Conservation (phyloP, 495 filamentous ascomycete species). For the Penicillium steckii region DNA sequence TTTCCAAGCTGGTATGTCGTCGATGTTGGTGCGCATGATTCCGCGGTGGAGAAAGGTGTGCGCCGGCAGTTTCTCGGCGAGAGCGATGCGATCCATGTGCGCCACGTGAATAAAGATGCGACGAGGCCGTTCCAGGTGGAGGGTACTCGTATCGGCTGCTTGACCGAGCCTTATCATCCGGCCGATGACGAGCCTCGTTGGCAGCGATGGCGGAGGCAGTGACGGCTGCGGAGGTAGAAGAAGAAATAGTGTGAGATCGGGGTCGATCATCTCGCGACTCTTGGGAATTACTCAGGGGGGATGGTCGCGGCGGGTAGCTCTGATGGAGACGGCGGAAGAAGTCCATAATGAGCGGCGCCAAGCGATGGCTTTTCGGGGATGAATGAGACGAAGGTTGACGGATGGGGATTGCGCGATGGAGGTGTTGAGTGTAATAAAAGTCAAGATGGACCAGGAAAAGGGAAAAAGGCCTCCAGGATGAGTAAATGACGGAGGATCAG, state of each 20-base stretch:
- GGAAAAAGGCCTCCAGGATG: background rate
- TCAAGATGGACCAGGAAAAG: slow-evolving; percentile 8
- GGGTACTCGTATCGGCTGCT: slow-evolving; percentile 26
- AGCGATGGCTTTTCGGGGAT: background rate
- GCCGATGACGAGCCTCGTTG: slow-evolving; percentile 22
- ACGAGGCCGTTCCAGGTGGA: slow-evolving; percentile 8
- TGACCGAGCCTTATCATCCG: slow-evolving; percentile 29
- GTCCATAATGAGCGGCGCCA: slow-evolving; percentile 14
- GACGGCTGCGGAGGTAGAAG: slow-evolving; percentile 16
- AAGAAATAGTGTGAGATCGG: slow-evolving; percentile 12
- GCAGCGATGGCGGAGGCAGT: slow-evolving; percentile 14
- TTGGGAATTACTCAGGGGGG: slow-evolving; percentile 24
- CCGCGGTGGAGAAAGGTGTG: slow-evolving; percentile 19
- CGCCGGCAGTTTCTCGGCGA: slow-evolving; percentile 16
- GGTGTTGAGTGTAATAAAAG: background rate
- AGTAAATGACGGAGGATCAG: slow-evolving; percentile 22
- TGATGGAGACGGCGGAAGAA: slow-evolving; percentile 17
- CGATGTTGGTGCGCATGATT: slow-evolving; percentile 18
- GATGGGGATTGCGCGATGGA: slow-evolving; percentile 1
- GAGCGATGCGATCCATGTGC: slow-evolving; percentile 9
- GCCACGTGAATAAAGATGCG: slow-evolving; percentile 16
- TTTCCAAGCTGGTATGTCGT: slow-evolving; percentile 26
- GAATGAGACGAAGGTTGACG: slow-evolving; percentile 8
- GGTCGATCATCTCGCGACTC: slow-evolving; percentile 26
- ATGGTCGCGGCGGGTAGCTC: slow-evolving; percentile 26